Conservation (phyloP, 768 basidiomycete genomes). For the Collybia nuda region DNA sequence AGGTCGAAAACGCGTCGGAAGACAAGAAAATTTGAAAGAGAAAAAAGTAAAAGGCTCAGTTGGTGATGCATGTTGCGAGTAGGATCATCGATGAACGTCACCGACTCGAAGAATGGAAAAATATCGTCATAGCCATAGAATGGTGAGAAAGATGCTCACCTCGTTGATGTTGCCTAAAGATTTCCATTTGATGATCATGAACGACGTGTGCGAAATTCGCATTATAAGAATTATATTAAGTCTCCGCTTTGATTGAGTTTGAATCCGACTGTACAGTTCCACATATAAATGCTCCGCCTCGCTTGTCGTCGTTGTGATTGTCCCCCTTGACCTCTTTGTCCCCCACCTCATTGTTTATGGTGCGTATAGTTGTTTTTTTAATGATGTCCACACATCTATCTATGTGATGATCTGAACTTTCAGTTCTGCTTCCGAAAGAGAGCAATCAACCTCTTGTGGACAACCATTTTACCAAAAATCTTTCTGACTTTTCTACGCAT, state of each 20-base stretch:
- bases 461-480: constrained; percentile 55
- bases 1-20: constrained; percentile 4
- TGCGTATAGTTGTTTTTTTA: background rate
- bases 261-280: constrained; percentile 42
- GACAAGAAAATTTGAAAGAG: constrained; percentile 10
- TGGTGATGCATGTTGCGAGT: constrained; percentile 81
- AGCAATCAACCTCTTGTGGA: constrained; percentile 73
- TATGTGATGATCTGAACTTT: constrained; percentile 50
- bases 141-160: constrained; percentile 29
- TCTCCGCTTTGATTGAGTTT: constrained; percentile 32
- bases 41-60: constrained; percentile 37
- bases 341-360: background rate
- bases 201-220: background rate
- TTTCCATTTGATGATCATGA: background rate
- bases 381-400: constrained; percentile 4
- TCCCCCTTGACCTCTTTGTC: background rate
- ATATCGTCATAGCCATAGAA: constrained; percentile 54
- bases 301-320: background rate
- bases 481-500: constrained; percentile 41
- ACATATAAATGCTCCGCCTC: constrained; percentile 3
- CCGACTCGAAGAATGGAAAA: constrained; percentile 70
- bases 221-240: constrained; percentile 12
- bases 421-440: constrained; percentile 89
- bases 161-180: background rate
- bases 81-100: constrained; percentile 70